Evolutionary conservation across 2,329 filamentous ascomycete genomes (phyloP).

Genomic region (Fusarium haematococcum): DNA sequence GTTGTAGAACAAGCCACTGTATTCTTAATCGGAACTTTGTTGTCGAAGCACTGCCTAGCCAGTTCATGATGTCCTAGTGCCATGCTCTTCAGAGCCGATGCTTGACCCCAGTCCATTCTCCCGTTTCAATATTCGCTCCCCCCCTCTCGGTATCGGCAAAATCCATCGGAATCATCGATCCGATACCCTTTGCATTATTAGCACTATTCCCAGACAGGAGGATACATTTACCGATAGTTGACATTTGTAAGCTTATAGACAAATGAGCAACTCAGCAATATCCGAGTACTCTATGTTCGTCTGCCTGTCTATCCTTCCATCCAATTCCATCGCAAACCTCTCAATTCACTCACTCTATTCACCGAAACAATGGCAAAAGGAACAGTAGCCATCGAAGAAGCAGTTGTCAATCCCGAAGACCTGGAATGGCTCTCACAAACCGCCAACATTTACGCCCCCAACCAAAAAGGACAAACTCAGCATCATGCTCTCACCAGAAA

Average conservation of each 20-base stretch:
- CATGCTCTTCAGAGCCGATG: not conserved
- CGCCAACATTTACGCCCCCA: not conserved
- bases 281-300: not conserved
- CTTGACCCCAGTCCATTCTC: not conserved
- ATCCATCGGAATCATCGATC: not conserved
- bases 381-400: slow-evolving; percentile 11
- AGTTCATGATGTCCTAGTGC: not conserved
- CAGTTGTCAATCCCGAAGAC: slow-evolving; percentile 3
- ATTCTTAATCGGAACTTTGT: not conserved
- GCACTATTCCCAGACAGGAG: not conserved
- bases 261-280: not conserved
- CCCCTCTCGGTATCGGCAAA: not conserved
- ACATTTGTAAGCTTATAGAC: not conserved
- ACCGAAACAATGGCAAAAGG: not conserved
- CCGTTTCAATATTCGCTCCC: not conserved
- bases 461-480: not conserved
- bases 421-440: slow-evolving; percentile 8
- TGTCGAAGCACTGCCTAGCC: not conserved
- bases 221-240: too few species aligned
- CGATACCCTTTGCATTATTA: not conserved
- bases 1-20: not conserved
- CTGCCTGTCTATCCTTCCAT: not conserved
- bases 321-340: not conserved
- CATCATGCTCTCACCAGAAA: slow-evolving; percentile 7
- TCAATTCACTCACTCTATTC: not conserved